phyloP scores from a whole-genome alignment of 2,329 filamentous ascomycete species.

The Colletotrichum liaoningense region DNA sequence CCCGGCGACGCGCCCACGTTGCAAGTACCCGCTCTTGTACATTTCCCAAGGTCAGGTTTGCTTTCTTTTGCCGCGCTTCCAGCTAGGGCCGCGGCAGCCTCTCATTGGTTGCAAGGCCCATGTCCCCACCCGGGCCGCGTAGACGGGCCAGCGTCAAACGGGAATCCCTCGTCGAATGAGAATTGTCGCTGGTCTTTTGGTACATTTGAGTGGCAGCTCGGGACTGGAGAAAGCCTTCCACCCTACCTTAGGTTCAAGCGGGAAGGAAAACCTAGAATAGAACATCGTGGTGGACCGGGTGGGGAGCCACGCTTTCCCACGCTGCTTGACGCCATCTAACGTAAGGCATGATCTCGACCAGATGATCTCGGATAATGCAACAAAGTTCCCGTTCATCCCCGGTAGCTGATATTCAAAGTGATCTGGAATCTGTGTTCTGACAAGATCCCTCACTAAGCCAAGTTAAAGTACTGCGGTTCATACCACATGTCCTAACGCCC shows the following conservation, averaged over 20 bases:
- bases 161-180: background rate
- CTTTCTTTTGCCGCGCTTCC: constrained; percentile 36
- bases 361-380: background rate
- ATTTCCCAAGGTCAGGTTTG: background rate
- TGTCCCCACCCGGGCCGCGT: constrained; percentile 16
- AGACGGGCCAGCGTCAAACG: constrained; percentile 25
- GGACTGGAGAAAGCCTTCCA: background rate
- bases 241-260: background rate
- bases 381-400: background rate
- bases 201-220: background rate
- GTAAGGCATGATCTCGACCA: background rate
- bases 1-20: constrained; percentile 32
- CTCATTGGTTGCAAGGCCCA: constrained; percentile 14
- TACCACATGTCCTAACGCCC: constrained; percentile 10
- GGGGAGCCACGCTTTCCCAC: constrained; percentile 12
- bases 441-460: constrained; percentile 7
- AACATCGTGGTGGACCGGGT: background rate
- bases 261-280: constrained; percentile 30
- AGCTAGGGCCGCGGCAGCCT: background rate
- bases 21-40: constrained; percentile 29
- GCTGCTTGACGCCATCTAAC: background rate
- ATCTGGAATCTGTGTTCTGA: constrained; percentile 24
- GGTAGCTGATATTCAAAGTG: background rate
- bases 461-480: constrained; percentile 1
- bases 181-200: constrained; percentile 1